These are phyloP conservation scores for Amanita jacksonii DNA, from an alignment of 768 basidiomycete genomes.

Conservation along the genomic window DNA sequence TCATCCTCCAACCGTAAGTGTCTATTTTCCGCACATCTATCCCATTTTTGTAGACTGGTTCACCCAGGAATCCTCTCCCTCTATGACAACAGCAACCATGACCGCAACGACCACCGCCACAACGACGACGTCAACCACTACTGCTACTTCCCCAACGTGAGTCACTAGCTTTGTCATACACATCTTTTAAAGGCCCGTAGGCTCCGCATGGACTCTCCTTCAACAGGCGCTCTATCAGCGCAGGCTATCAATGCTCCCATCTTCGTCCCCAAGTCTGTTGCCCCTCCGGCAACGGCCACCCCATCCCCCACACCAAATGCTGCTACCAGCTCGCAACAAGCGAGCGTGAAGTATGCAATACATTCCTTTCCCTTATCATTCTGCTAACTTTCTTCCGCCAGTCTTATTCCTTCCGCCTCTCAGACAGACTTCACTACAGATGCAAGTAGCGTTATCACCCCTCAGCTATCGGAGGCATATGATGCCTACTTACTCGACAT, in stretches of 20 bases:
- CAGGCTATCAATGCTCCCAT: conserved; percentile 78
- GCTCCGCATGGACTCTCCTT: conserved; percentile 36
- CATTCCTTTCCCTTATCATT: background rate
- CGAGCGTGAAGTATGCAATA: background rate
- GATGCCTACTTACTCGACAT: conserved; percentile 18
- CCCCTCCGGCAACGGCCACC: conserved; percentile 19
- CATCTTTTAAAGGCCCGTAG: conserved; percentile 18
- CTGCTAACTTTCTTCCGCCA: background rate
- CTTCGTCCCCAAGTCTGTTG: conserved; percentile 61
- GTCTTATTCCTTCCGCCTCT: background rate
- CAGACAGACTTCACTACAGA: background rate
- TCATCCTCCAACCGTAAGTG: conserved; percentile 53
- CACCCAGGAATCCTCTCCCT: background rate
- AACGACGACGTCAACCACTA: background rate
- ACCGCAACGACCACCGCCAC: background rate
- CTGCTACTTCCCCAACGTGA: conserved; percentile 12
- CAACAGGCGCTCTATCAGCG: conserved; percentile 32
- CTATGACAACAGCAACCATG: background rate
- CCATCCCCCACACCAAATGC: conserved; percentile 11
- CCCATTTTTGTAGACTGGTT: background rate
- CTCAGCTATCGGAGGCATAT: conserved; percentile 14
- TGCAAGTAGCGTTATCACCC: background rate
- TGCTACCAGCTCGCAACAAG: background rate
- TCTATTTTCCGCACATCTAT: conserved; percentile 13
- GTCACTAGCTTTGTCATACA: conserved; percentile 20